Evolutionary conservation across 208 protist species (phyloP).

Genomic region (Balamuthia mandrillaris): DNA sequence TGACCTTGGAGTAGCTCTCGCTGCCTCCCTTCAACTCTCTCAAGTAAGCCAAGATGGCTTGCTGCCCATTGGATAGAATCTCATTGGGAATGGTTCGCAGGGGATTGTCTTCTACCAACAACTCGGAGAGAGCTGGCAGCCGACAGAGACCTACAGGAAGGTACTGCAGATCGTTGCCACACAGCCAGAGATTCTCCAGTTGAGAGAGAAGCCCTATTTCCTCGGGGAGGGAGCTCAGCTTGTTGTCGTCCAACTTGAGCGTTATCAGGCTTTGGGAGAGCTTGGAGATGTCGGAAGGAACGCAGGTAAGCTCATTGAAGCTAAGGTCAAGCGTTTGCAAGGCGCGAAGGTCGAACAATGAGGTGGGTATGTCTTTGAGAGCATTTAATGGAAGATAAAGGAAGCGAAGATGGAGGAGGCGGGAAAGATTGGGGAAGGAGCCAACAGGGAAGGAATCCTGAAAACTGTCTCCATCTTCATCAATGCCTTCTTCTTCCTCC

Average conservation of each 20-base stretch:
- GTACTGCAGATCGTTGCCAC: slow-evolving; percentile 2
- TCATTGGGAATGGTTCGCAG: slow-evolving; percentile 18
- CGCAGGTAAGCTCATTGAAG: slow-evolving; percentile 1
- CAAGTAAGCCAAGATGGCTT: slow-evolving; percentile 10
- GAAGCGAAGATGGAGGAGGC: no score
- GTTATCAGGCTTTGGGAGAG: slow-evolving; percentile 21
- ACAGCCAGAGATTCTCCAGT: neutral
- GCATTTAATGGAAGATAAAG: no score
- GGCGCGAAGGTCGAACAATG: slow-evolving; percentile 1
- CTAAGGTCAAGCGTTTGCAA: slow-evolving; percentile 28
- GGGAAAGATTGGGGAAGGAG: no score
- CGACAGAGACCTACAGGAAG: neutral
- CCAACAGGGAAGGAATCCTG: no score
- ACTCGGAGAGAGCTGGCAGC: neutral
- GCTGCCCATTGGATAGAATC: no score
- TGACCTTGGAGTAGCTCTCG: slow-evolving; percentile 8
- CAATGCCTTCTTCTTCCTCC: no score
- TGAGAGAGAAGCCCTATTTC: neutral
- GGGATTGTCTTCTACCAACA: slow-evolving; percentile 20
- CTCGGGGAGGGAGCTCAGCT: neutral
- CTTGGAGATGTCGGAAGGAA: slow-evolving; percentile 4
- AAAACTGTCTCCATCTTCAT: no score
- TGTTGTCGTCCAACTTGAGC: slow-evolving; percentile 19
- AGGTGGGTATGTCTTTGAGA: no score
- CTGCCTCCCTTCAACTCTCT: slow-evolving; percentile 23